Evolutionary conservation across 1,139 yeast species (phyloP).

Genomic region (Taphrina communis): DNA sequence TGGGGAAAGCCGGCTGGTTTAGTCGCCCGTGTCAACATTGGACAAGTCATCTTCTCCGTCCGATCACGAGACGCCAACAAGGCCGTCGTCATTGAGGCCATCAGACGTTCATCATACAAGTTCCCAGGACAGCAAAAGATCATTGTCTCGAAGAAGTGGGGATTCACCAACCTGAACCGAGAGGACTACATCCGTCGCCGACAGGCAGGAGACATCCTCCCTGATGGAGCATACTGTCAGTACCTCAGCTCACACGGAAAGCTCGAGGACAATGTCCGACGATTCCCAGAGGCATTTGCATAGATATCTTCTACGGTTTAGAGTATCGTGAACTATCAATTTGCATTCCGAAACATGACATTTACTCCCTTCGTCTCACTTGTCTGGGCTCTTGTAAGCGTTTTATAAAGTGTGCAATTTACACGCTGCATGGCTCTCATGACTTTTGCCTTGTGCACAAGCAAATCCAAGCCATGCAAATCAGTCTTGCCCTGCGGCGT

Average conservation of each 20-base stretch:
- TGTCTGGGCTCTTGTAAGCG: neutral
- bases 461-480: too few relatives aligned
- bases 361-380: neutral
- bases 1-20: constrained; percentile 99
- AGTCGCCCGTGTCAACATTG: constrained; percentile 99
- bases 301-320: constrained; percentile 2
- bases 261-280: constrained; percentile 85
- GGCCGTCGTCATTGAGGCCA: constrained; percentile 97
- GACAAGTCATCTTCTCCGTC: constrained; percentile 97
- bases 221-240: constrained; percentile 99
- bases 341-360: neutral
- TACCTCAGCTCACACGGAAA: constrained; percentile 97
- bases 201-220: constrained; percentile 97
- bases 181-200: constrained; percentile 93
- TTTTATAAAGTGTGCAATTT: too few relatives aligned
- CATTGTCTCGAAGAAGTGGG: constrained; percentile 99
- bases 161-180: constrained; percentile 99
- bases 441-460: too few relatives aligned
- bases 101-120: constrained; percentile 99
- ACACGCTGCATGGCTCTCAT: too few relatives aligned
- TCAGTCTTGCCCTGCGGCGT: too few relatives aligned
- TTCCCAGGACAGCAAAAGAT: constrained; percentile 99
- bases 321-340: constrained; percentile 1
- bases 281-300: constrained; percentile 74
- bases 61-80: constrained; percentile 98